Evolutionary conservation across 441 rosid species (phyloP), one percentile per base, ranked within the genome.

Genomic region (Iberis amara): DNA sequence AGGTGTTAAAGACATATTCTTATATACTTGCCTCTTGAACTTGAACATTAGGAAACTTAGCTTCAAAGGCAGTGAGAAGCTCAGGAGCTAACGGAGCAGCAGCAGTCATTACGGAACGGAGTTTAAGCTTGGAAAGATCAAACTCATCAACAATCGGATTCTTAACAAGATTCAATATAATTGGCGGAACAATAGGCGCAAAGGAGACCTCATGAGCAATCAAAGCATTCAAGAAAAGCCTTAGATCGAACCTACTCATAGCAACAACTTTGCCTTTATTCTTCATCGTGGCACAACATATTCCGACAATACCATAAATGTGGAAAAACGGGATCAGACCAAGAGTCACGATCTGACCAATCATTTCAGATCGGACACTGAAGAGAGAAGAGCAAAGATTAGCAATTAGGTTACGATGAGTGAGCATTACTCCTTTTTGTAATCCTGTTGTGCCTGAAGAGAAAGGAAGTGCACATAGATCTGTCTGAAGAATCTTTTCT

Each of bases 261-360:
- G 80, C 77, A 47, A 88, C 96, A 18, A 91, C 87, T 76, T 85
- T 91, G 36, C 98, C 98, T 67, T 91, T 91, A 69, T 88, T 91
- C 70, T 66, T 71, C 10, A 88, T 66, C 3, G 94, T 79, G 47
- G 96, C 84, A 38, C 82, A 88, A 57, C 98, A 91, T 0, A 91
- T 88, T 2, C 95, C 95, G 10, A 72, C 54, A 35, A 83, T 91
- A 2, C 96, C 91, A 32, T 88, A 88, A 7, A 85, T 83, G 59
- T 88, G 98, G 48, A 85, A 91, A 69, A 91, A 91, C 0, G 95
- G 96, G 11, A 83, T 88, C 8, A 91, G 72, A 57, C 71, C 71
- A 13, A 67, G 71, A 6, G 71, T 60, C 38, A 55, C 66, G 31
- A 67, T 61, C 56, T 67, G 62, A 42, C 71, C 67, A 4, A 60